phyloP scores from a whole-genome alignment of 1,139 yeast species.

The Yamadazyma diddensiae region DNA sequence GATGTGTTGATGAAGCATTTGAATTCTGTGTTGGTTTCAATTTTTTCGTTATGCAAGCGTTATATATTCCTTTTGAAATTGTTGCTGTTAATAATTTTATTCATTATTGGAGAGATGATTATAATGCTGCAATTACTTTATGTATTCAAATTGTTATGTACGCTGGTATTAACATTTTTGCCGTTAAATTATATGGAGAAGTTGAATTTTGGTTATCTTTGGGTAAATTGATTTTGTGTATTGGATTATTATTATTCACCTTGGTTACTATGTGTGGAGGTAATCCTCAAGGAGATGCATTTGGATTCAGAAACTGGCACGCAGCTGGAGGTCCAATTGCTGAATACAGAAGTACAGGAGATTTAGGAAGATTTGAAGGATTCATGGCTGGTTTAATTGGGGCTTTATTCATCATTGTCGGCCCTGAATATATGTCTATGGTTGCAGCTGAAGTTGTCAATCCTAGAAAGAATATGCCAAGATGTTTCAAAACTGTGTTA shows the following conservation, averaged over 20 bases:
- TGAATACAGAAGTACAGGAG: constrained; percentile 52
- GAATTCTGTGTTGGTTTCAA: constrained; percentile 81
- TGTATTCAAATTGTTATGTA: constrained; percentile 62
- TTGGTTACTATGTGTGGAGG: constrained; percentile 85
- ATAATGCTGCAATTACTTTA: constrained; percentile 63
- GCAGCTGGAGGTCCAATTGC: constrained; percentile 50
- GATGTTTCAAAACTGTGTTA: constrained; percentile 76
- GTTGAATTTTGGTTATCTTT: constrained; percentile 77
- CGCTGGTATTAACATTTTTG: constrained; percentile 62
- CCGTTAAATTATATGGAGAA: constrained; percentile 75
- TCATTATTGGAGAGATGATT: constrained; percentile 78
- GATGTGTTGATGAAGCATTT: constrained; percentile 62
- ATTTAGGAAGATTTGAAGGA: constrained; percentile 67
- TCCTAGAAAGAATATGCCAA: constrained; percentile 76
- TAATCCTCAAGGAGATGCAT: constrained; percentile 62
- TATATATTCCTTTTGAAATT: constrained; percentile 77
- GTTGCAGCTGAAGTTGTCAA: constrained; percentile 77
- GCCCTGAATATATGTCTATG: constrained; percentile 83
- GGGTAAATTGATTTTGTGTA: constrained; percentile 66
- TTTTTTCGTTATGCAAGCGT: constrained; percentile 73
- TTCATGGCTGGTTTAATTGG: constrained; percentile 59
- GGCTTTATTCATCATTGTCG: constrained; percentile 72
- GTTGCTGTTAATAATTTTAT: constrained; percentile 76
- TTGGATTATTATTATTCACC: constrained; percentile 71
- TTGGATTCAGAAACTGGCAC: constrained; percentile 67